Percentiles rank a stretch among this genome's conserved stretches.
These are phyloP conservation scores for Cantharellus anzutake DNA, from an alignment of 768 basidiomycete genomes.

Conservation along the genomic window DNA sequence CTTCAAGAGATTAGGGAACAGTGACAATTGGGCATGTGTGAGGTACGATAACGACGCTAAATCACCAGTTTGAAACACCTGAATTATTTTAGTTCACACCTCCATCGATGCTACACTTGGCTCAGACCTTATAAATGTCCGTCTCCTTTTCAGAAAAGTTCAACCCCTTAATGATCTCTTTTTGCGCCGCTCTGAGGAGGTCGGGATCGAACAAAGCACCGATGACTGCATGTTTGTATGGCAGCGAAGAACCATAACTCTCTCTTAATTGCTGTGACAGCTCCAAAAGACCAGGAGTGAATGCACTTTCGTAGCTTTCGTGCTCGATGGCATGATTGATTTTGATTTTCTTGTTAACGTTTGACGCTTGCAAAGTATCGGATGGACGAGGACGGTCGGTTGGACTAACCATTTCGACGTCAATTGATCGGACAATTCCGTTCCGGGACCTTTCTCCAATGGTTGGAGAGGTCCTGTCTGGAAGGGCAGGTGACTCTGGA, in stretches of 20 bases:
- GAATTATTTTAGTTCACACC: background rate
- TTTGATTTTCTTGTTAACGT: background rate
- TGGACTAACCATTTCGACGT: too few species aligned
- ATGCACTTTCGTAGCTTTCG: background rate
- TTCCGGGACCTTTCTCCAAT: too few species aligned
- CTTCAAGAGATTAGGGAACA: slow-evolving; percentile 58
- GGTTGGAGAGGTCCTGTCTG: too few species aligned
- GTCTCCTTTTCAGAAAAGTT: slow-evolving; percentile 89
- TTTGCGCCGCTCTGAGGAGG: slow-evolving; percentile 59
- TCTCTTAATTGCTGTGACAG: background rate
- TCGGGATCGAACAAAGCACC: slow-evolving; percentile 71
- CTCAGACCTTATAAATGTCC: slow-evolving; percentile 82
- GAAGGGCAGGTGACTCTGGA: too few species aligned
- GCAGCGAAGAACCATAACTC: slow-evolving; percentile 35
- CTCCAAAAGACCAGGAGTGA: background rate
- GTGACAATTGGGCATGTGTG: slow-evolving; percentile 50
- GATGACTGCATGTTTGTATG: slow-evolving; percentile 71
- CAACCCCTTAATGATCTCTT: slow-evolving; percentile 62
- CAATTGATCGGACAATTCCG: too few species aligned
- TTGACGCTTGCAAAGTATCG: background rate
- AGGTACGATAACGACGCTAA: slow-evolving; percentile 85
- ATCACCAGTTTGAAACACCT: slow-evolving; percentile 97
- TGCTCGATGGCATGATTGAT: too few species aligned
- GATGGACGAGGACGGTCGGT: too few species aligned
- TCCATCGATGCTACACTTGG: background rate